phyloP scores from a whole-genome alignment of 768 basidiomycete species.

The Macrolepiota fuliginosa region DNA sequence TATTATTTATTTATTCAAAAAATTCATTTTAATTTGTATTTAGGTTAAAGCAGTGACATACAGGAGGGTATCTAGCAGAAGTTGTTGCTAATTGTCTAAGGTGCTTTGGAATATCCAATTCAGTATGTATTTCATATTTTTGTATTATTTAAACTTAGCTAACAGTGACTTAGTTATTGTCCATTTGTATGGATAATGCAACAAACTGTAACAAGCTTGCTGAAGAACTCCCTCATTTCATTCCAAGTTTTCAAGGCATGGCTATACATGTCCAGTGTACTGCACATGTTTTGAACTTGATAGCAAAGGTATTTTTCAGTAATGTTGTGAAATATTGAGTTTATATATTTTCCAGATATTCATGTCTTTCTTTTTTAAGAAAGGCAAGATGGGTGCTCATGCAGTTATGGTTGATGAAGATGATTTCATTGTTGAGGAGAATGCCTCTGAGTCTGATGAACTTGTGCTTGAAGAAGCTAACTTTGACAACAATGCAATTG shows the following conservation, averaged over 20 bases:
- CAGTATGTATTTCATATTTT: constrained; percentile 7
- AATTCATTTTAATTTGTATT: background rate
- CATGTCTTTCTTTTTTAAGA: constrained; percentile 26
- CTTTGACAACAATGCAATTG: background rate
- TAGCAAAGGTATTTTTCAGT: constrained; percentile 27
- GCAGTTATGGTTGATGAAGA: background rate
- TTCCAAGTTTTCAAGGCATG: constrained; percentile 24
- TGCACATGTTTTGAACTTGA: constrained; percentile 30
- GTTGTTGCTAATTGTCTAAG: constrained; percentile 23
- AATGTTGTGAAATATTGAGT: background rate
- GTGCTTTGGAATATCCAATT: constrained; percentile 23
- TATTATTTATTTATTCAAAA: background rate
- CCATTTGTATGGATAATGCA: constrained; percentile 29
- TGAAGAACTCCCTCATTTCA: constrained; percentile 13
- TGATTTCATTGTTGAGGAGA: no score
- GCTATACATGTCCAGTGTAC: constrained; percentile 21
- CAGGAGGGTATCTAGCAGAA: constrained; percentile 26
- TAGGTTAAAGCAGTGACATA: constrained; percentile 26
- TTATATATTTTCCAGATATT: constrained; percentile 18
- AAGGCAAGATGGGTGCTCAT: constrained; percentile 14
- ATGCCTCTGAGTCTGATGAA: background rate
- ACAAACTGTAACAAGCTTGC: constrained; percentile 28
- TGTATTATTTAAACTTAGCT: constrained; percentile 19
- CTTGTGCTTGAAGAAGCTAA: background rate
- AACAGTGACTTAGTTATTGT: constrained; percentile 13